These are phyloP conservation scores for Microsporum audouinii DNA, from an alignment of 2,329 filamentous ascomycete genomes.

Conservation along the genomic window DNA sequence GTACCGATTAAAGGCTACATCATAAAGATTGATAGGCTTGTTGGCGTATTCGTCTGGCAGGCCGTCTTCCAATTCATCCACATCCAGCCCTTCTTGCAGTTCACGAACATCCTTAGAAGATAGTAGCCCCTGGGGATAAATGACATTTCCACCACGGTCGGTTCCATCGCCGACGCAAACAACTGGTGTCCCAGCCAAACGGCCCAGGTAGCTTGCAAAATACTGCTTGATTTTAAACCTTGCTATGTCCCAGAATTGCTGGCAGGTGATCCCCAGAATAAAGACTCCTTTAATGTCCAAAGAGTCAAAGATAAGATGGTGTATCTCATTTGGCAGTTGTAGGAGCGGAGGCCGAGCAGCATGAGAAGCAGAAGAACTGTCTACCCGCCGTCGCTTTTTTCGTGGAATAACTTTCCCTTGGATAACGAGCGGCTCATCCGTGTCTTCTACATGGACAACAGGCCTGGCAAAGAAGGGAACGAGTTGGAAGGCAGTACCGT, in stretches of 20 bases:
- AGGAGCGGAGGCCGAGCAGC: conserved; percentile 5
- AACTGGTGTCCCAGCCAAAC: conserved; percentile 22
- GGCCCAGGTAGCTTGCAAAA: conserved; percentile 16
- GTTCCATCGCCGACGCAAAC: conserved; percentile 19
- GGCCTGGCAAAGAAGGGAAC: conserved; percentile 15
- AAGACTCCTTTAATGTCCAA: conserved; percentile 14
- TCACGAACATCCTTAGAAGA: conserved; percentile 14
- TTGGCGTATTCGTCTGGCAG: neutral
- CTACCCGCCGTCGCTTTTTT: neutral
- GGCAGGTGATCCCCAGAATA: conserved; percentile 14
- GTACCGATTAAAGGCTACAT: conserved; percentile 2
- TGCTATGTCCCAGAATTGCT: conserved; percentile 13
- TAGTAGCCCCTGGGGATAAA: conserved; percentile 14
- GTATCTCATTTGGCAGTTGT: conserved; percentile 11
- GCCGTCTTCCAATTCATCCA: conserved; percentile 1
- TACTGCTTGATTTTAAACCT: conserved; percentile 13
- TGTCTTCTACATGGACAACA: conserved; percentile 9
- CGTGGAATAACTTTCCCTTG: neutral
- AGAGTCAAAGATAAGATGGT: conserved; percentile 11
- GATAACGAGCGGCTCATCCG: neutral
- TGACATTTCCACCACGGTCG: conserved; percentile 10
- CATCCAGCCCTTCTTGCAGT: conserved; percentile 13
- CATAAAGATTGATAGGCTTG: neutral
- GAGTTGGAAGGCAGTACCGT: conserved; percentile 12
- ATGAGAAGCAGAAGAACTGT: neutral